Conservation (phyloP, 2,329 filamentous ascomycete species). For the Colletotrichum brevisporum region DNA sequence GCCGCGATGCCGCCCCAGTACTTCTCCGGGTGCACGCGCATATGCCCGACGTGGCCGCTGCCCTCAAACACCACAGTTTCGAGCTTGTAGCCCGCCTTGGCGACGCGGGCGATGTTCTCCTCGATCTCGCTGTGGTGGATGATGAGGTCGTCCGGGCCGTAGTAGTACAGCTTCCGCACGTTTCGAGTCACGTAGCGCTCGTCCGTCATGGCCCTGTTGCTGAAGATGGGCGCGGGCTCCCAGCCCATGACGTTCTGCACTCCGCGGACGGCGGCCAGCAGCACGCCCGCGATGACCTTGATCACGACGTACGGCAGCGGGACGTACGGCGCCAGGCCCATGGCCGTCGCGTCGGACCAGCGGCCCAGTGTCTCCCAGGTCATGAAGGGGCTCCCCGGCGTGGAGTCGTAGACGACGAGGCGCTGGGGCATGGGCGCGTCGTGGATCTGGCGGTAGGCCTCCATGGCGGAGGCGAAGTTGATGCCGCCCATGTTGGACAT, state of each 20-base stretch:
- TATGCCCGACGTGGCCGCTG: constrained; percentile 73
- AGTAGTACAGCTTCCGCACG: constrained; percentile 68
- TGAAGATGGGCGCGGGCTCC: constrained; percentile 54
- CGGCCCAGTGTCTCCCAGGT: constrained; percentile 58
- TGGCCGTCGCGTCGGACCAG: constrained; percentile 68
- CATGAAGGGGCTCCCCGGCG: constrained; percentile 63
- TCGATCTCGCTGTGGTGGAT: constrained; percentile 70
- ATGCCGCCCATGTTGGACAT: constrained; percentile 73
- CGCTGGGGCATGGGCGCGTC: constrained; percentile 60
- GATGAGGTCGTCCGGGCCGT: constrained; percentile 70
- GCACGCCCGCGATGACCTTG: constrained; percentile 60
- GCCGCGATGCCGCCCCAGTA: constrained; percentile 67
- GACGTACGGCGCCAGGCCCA: constrained; percentile 62
- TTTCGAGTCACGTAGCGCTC: constrained; percentile 47
- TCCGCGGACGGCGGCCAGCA: constrained; percentile 55
- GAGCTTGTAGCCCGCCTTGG: constrained; percentile 62
- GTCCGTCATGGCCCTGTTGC: constrained; percentile 17
- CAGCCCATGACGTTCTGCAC: constrained; percentile 54
- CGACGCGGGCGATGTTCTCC: constrained; percentile 64
- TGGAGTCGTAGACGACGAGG: constrained; percentile 66
- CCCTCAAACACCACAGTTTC: constrained; percentile 68
- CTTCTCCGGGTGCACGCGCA: constrained; percentile 67
- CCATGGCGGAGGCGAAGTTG: constrained; percentile 63
- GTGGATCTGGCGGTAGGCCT: constrained; percentile 59
- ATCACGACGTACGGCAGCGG: constrained; percentile 65